Base-by-base conservation (phyloP, 169 alveolate genomes). In the Cryptosporidium andersoni region DNA sequence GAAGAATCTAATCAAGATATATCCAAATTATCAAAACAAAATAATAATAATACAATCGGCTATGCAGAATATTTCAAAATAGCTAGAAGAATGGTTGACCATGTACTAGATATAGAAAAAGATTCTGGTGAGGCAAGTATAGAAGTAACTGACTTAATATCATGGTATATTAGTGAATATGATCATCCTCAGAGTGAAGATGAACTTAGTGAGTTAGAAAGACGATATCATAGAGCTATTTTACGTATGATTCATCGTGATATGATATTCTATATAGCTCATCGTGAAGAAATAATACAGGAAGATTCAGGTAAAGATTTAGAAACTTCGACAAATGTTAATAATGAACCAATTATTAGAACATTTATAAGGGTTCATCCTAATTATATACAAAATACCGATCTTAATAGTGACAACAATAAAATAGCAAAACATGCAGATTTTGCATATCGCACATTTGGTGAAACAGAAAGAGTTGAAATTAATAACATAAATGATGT, bases 141-240 rank as follows among this genome's bases (percentile, higher is more conserved):
- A 39, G 53, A 58, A 1, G 42, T 67, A n/a, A 53, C 66, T 9
- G 82, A 67, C 11, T 67, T 67, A 43, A 55, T 67, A 39, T 37
- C 82, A n/a, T 67, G 82, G 82, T 65, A 67, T 51, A 67, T 67
- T 51, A 51, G 65, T 9, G 82, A 67, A 63, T 67, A 11, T 55
- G 82, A 67, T 37, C 82, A 67, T 40, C 82, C 82, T 52, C 66
- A 67, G 43, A 67, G 82, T 36, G 82, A 67, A 48, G 82, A 67
- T 11, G 82, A 67, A n/a, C 65, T 67, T 4, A 48, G 53, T 34
- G 82, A 67, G 16, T 40, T 67, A 40, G 82, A 67, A 39, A 65
- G 39, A 25, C 51, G 55, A 8, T 67, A 67, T 63, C 64, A 67
- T n/a, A 36, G 82, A 37, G 82, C 82, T 52, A 67, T 67, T 11